Base-by-base conservation (phyloP, 345 rosid genomes). In the Populus alba region DNA sequence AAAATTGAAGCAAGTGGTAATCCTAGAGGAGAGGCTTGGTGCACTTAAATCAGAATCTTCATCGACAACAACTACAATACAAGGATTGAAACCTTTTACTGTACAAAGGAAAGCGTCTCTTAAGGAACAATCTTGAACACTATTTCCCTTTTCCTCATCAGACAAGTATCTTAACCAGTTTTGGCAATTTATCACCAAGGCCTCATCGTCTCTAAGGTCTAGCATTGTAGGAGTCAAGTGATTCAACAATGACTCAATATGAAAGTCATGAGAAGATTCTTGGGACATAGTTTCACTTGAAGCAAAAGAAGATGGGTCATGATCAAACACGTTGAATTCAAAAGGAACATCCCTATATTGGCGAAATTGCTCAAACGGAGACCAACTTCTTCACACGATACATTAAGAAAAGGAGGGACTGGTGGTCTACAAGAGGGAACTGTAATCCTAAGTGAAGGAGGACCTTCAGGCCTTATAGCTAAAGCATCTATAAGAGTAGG, bases 401-500 rank as follows among this genome's bases (percentile, higher is more conserved):
- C 86, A 72, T 88, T 86, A 37, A 91, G 92, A 75, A 86, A 78
- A 43, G 92, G 93, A 76, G 95, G 93, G 22, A 87, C 91, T 0
- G 49, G 82, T 13, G 92, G 95, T 79, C 91, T 70, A 31, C 27
- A 66, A 23, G 83, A 82, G 6, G 93, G 95, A 20, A 91, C 88
- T 1, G 93, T 87, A 72, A 91, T 87, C 78, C 87, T 85, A 62
- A 91, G 80, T 2, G 88, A 87, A 35, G 95, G 93, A 41, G 95
- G 90, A 18, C 95, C 92, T 80, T 91, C 87, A 0, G 91, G 85
- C 59, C 92, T 80, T 76, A 86, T 91, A 31, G 92, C 93, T 66
- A 89, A 81, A 66, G 89, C 89, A 62, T 89, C 93, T 18, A 91
- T 89, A 25, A 91, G 87, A 3, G 93, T 91, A 41, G 95, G 95